phyloP scores from a whole-genome alignment of 1,284 basidiomycete genomes.

The Rhizoctonia solani region DNA sequence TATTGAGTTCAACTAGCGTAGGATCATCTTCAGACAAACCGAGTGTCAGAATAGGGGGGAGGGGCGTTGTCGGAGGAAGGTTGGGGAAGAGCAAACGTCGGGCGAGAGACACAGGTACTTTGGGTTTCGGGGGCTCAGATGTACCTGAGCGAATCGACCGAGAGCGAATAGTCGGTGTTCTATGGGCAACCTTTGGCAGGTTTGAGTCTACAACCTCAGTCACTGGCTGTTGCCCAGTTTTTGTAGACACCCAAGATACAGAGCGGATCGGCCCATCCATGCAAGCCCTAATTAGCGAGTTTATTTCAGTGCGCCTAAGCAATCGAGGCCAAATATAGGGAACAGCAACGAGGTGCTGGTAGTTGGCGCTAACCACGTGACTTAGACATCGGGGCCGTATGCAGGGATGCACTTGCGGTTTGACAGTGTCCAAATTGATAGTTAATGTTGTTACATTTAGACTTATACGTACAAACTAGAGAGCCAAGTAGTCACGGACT shows the following conservation, averaged over 20 bases:
- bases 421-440: neutral
- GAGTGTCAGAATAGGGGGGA: conserved; percentile 58
- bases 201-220: conserved; percentile 10
- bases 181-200: neutral
- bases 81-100: conserved; percentile 72
- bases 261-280: conserved; percentile 33
- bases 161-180: conserved; percentile 23
- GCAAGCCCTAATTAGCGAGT: neutral
- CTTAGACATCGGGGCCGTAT: neutral
- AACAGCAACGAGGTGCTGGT: neutral
- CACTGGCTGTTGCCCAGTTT: conserved; percentile 5
- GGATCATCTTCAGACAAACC: conserved; percentile 32
- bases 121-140: conserved; percentile 33
- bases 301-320: neutral
- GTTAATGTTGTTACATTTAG: conserved; percentile 23
- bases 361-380: conserved; percentile 14
- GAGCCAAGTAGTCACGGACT: conserved; percentile 88
- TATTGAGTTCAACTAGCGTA: conserved; percentile 59
- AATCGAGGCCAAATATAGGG: neutral
- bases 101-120: conserved; percentile 52
- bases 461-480: conserved; percentile 51
- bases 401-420: neutral
- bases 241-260: conserved; percentile 32
- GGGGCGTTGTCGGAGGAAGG: conserved; percentile 51
- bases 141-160: conserved; percentile 33